Percentiles rank a stretch among this genome's conserved stretches.
Evolutionary conservation across 2,329 filamentous ascomycete genomes (phyloP).

Genomic region (Diaporthe citriasiana): DNA sequence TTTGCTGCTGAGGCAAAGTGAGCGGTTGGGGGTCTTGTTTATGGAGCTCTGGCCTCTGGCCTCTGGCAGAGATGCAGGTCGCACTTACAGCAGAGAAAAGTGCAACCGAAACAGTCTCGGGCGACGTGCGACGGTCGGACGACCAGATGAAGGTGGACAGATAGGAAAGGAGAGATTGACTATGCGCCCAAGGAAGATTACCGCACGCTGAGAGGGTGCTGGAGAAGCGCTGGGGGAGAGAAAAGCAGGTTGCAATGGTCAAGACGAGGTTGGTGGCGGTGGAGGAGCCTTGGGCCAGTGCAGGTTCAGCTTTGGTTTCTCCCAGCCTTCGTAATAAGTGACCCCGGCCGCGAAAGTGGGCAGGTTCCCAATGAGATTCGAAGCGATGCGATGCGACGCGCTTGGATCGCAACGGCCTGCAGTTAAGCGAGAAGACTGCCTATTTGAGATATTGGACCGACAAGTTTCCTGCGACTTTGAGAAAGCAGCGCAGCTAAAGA

Average conservation of each 20-base stretch:
- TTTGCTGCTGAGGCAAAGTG: constrained; percentile 37
- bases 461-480: neutral
- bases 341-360: constrained; percentile 36
- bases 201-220: constrained; percentile 6
- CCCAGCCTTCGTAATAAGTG: constrained; percentile 42
- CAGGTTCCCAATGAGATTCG: constrained; percentile 31
- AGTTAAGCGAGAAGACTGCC: constrained; percentile 30
- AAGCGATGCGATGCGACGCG: constrained; percentile 29
- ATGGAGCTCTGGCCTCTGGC: too few species aligned
- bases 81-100: constrained; percentile 39
- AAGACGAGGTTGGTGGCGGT: constrained; percentile 34
- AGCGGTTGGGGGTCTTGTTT: constrained; percentile 35
- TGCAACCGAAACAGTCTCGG: constrained; percentile 32
- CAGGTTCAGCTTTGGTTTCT: constrained; percentile 38
- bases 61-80: constrained; percentile 32
- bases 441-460: constrained; percentile 3
- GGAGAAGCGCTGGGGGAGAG: constrained; percentile 12
- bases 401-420: constrained; percentile 38
- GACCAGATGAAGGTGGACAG: constrained; percentile 2
- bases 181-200: constrained; percentile 11
- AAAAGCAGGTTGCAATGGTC: constrained; percentile 27
- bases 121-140: constrained; percentile 30
- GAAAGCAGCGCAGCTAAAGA: neutral
- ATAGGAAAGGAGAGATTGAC: constrained; percentile 1
- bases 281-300: constrained; percentile 36